phyloP scores from a whole-genome alignment of 1,139 yeast genomes.

The Sugiyamaella neomexicana region DNA sequence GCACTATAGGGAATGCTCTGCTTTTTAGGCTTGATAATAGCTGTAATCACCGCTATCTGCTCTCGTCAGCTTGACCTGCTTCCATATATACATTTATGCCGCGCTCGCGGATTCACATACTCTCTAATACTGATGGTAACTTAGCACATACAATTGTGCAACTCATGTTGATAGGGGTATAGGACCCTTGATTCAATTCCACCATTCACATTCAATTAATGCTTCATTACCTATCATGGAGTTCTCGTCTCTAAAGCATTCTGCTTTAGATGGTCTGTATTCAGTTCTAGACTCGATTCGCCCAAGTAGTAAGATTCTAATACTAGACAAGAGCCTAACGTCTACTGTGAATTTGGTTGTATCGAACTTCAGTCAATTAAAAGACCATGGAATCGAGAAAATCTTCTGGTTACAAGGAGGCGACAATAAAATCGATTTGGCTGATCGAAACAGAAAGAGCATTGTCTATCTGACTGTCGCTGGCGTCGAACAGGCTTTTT shows the following conservation, averaged over 20 bases:
- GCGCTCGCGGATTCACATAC: neutral
- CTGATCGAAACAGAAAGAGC: slow-evolving; percentile 15
- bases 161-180: neutral
- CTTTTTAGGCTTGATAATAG: neutral
- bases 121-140: too few species aligned
- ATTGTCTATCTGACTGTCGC: slow-evolving; percentile 30
- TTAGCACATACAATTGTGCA: neutral
- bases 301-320: slow-evolving; percentile 40
- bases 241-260: slow-evolving; percentile 32
- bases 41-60: neutral
- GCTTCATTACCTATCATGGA: slow-evolving; percentile 24
- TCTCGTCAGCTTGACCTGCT: neutral
- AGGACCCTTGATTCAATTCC: neutral
- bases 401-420: slow-evolving; percentile 55
- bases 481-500: slow-evolving; percentile 28
- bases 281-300: slow-evolving; percentile 36
- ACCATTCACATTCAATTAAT: neutral
- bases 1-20: neutral
- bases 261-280: slow-evolving; percentile 35
- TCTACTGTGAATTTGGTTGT: slow-evolving; percentile 59
- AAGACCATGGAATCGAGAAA: slow-evolving; percentile 57
- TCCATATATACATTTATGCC: neutral
- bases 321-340: slow-evolving; percentile 58
- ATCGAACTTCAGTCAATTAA: slow-evolving; percentile 52
- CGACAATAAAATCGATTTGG: slow-evolving; percentile 4